phyloP scores from a whole-genome alignment of 495 filamentous ascomycete species.

The Hypoxylon cercidicola region DNA sequence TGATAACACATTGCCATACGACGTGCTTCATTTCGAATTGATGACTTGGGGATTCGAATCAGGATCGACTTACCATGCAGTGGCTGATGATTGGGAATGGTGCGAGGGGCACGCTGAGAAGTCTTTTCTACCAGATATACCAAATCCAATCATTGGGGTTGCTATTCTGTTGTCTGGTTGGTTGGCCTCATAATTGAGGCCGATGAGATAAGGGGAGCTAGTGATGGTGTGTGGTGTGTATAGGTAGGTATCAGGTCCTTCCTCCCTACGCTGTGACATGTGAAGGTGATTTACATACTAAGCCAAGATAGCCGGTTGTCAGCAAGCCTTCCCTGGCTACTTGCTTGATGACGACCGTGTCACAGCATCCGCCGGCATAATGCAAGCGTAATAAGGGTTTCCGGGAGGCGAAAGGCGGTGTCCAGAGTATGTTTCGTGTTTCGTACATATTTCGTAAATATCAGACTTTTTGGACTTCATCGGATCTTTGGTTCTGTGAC shows the following conservation, averaged over 20 bases:
- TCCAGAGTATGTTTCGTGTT: not conserved
- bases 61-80: slow-evolving; percentile 18
- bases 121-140: slow-evolving; percentile 14
- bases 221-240: slow-evolving; percentile 5
- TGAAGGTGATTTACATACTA: slow-evolving; percentile 17
- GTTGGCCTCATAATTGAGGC: slow-evolving; percentile 6
- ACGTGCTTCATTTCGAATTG: slow-evolving; percentile 7
- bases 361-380: slow-evolving; percentile 10
- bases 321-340: slow-evolving; percentile 16
- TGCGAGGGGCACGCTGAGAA: slow-evolving; percentile 1
- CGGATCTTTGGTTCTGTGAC: slow-evolving; percentile 8
- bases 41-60: slow-evolving; percentile 4
- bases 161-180: slow-evolving; percentile 1
- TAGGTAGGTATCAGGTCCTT: slow-evolving; percentile 6
- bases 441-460: slow-evolving; percentile 5
- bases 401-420: slow-evolving; percentile 1
- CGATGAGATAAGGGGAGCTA: slow-evolving; percentile 22
- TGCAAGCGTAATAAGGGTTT: slow-evolving; percentile 4
- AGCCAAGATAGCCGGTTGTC: slow-evolving; percentile 20
- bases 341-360: slow-evolving; percentile 38
- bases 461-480: not conserved
- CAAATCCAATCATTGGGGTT: slow-evolving; percentile 18
- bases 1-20: slow-evolving; percentile 10
- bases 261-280: slow-evolving; percentile 5
- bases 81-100: slow-evolving; percentile 9